phyloP scores from a whole-genome alignment of 2,329 filamentous ascomycete genomes.

The Penicillium italicum region DNA sequence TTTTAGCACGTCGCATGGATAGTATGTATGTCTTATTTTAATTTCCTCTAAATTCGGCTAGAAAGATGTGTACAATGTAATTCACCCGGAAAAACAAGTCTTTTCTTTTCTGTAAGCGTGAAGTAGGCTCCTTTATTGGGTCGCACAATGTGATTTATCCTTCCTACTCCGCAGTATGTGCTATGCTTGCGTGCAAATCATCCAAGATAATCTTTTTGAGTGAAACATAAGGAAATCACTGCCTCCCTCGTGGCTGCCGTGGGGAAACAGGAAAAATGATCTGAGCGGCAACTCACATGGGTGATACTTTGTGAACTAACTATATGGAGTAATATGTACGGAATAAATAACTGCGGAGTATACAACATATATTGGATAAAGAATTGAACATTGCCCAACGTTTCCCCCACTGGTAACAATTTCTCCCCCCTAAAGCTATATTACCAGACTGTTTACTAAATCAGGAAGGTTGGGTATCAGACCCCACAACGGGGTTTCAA shows the following conservation, averaged over 20 bases:
- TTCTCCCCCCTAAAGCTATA: not conserved
- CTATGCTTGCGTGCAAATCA: not conserved
- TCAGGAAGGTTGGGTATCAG: conserved; percentile 1
- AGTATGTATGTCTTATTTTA: not conserved
- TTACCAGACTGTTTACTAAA: not conserved
- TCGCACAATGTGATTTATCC: not conserved
- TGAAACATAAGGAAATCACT: not conserved
- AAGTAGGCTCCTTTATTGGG: not conserved
- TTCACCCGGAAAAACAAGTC: not conserved
- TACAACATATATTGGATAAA: too few relatives aligned
- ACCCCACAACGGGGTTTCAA: not conserved
- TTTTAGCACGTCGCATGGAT: not conserved
- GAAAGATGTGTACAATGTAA: not conserved
- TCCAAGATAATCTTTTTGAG: not conserved
- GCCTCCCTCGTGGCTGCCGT: not conserved
- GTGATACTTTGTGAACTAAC: not conserved
- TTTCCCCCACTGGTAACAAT: not conserved
- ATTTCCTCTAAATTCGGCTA: not conserved
- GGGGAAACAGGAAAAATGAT: not conserved
- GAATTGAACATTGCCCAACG: not conserved
- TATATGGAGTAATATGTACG: too few relatives aligned
- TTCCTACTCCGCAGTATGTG: not conserved
- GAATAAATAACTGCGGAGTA: too few relatives aligned
- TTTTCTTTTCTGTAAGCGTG: not conserved
- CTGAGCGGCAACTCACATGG: not conserved